Base-by-base conservation (phyloP, 192 early-diverging fungal genomes). In the Phlyctochytrium planicorne region DNA sequence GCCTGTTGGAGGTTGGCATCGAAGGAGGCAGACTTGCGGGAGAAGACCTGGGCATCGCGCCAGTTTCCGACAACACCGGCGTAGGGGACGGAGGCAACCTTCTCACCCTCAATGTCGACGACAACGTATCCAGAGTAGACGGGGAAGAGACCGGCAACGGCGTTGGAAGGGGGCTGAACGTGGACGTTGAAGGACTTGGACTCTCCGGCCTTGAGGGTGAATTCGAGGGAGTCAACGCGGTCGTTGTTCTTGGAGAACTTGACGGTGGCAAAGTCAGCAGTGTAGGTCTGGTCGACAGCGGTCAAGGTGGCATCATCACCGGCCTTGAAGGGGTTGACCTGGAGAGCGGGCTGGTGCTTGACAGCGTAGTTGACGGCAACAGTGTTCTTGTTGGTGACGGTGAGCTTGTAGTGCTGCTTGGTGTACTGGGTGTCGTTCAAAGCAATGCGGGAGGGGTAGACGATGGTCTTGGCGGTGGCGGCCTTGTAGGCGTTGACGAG, bases 401-500 rank as follows among this genome's bases (percentile, higher is more conserved):
- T 57, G 55, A 57, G 27, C 55, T 57, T 27, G 55, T 57, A 57
- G 55, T 57, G 55, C 55, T 57, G 55, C 27, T 57, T 14, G 55
- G 55, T 57, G 55, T 57, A 24, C 12, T 10, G 6, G 55, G 55
- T 57, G 55, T 57, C 55, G 55, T 57, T 57, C 20, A 57, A 27
- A 6, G 16, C 55, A 29, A 87, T 55, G 47, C 73, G 70, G n/a
- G 71, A 78, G 24, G 84, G 84, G 0, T 68, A 65, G 30, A 85
- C 75, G 30, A 69, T 53, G 33, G 74, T 52, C 25, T 55, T 27
- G 27, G 75, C 60, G n/a, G 35, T 65, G 62, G 82, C 71, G 32
- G 80, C 59, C 34, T 78, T 71, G 63, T 71, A 75, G 52, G 76
- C 72, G 61, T 87, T 76, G 37, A 87, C 55, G 12, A 87, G 64